Base-by-base conservation (phyloP, 306 rosid species). In the Cicer yamashitae region DNA sequence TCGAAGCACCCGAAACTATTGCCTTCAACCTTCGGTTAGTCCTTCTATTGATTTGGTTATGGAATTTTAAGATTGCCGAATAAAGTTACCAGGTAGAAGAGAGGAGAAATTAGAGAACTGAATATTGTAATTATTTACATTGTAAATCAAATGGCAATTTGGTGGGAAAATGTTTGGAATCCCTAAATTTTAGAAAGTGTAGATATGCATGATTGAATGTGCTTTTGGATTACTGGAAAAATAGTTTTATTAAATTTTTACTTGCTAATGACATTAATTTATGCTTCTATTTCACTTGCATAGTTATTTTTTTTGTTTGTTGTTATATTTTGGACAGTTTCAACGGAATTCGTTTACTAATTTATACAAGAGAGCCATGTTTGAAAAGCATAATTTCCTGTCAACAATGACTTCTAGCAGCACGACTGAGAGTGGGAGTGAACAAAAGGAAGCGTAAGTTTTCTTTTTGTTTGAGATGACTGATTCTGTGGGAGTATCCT, bases 381-480 rank as follows among this genome's bases (percentile, higher is more conserved):
- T 79, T 69, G 25, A 37, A 57, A 68, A 22, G 41, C 79, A 65
- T 62, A 62, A 56, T 69, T 76, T 79, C 68, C 54, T 82, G 38
- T 82, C 86, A 40, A 86, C 88, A 11, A 12, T 15, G 38, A 5
- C 84, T n/a, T 54, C 80, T 13, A 56, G 72, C 72, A 67, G 71
- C 78, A n/a, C 86, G 34, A 38, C 83, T 34, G 70, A 72, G 71
- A 75, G 66, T 38, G 79, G 71, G 44, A 69, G 66, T 43, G 81
- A 79, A 64, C 45, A 73, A 38, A 15, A 73, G 10, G 60, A 81
- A 73, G 80, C 75, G 89, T 86, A 80, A 79, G 89, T 77, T 67
- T 67, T 67, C 25, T 65, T 74, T 57, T 22, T 74, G 1, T 65
- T 64, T 81, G 71, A 81, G 67, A 78, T 69, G 37, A 74, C 72